Evolutionary conservation across 495 filamentous ascomycete species (phyloP), one percentile per base, ranked within the genome.

Genomic region (Achaetomiella virescens): DNA sequence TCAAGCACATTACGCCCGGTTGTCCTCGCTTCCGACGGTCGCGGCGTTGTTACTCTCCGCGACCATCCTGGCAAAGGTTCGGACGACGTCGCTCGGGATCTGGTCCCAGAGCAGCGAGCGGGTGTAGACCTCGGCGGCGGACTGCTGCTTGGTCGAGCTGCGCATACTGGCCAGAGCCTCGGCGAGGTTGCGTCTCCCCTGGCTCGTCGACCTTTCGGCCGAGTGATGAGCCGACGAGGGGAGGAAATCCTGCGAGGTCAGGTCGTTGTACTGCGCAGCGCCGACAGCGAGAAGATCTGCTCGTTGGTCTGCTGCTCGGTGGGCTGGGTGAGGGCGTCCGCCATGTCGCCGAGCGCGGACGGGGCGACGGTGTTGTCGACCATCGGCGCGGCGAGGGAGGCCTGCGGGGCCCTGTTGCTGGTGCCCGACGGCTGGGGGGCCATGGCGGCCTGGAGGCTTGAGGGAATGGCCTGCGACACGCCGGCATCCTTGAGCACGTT

Each of bases 81-180:
- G 83, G 48, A 98, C 91, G 43, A 97, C 89, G 65, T 98, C 90
- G 59, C 83, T 76, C 43, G 95, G 90, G 58, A 98, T 88, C 66
- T 87, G 85, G 64, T 96, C 91, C 91, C 91, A 97, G 62, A 98
- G 85, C 55, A 98, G 79, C 47, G 89, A 93, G 27, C 92, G 79
- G 25, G 90, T 93, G 73, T 97, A 96, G 40, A 97, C 89, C 63
- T 95, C 90, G 27, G 88, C 86, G 35, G 82, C 89, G 51, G 55
- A 51, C 48, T 78, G 80, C 53, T 82, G 75, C 64, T 87, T 84
- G 63, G 76, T 78, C 57, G 76, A 74, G 67, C 72, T 78, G 58
- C 90, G 83, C 84, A 95, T 89, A 25, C 80, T 85, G 57, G 87
- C 85, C 31, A 97, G 78, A 10, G 89, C 84, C 62, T 95, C 88